Percentiles rank a stretch among this genome's conserved stretches.
phyloP scores from a whole-genome alignment of 1,284 basidiomycete species.

The Sanguinoderma infundibulare region DNA sequence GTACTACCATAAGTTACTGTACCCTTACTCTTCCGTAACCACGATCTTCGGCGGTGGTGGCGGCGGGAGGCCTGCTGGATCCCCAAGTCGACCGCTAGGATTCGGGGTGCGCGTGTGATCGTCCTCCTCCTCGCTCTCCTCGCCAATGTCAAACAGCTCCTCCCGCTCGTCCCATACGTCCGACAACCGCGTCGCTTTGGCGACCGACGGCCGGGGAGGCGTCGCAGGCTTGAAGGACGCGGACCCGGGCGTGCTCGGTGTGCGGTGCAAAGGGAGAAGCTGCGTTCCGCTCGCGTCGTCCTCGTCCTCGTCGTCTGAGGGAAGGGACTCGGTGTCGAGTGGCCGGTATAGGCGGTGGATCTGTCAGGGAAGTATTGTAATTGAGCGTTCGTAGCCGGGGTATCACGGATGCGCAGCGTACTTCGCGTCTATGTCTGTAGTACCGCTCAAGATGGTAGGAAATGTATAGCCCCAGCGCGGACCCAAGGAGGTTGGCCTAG shows the following conservation, averaged over 20 bases:
- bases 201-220: not conserved
- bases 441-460: slow-evolving; percentile 74
- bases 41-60: slow-evolving; percentile 32
- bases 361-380: slow-evolving; percentile 38
- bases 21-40: slow-evolving; percentile 21
- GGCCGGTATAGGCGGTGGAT: slow-evolving; percentile 79
- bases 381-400: not conserved
- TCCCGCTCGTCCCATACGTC: slow-evolving; percentile 82
- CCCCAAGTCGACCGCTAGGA: too few species aligned
- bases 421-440: slow-evolving; percentile 78
- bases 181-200: slow-evolving; percentile 44
- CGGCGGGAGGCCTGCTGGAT: slow-evolving; percentile 13
- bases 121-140: slow-evolving; percentile 57
- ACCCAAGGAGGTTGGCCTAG: slow-evolving; percentile 85
- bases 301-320: slow-evolving; percentile 54
- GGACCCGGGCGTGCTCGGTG: slow-evolving; percentile 6
- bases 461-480: slow-evolving; percentile 69
- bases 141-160: slow-evolving; percentile 75
- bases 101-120: slow-evolving; percentile 2
- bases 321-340: slow-evolving; percentile 53
- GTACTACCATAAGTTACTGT: slow-evolving; percentile 6
- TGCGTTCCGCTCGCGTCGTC: slow-evolving; percentile 51
- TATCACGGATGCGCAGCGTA: slow-evolving; percentile 31
- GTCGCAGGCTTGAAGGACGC: not conserved
- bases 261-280: slow-evolving; percentile 59